Base-by-base conservation (phyloP, 345 rosid genomes). In the Garcia nutans region DNA sequence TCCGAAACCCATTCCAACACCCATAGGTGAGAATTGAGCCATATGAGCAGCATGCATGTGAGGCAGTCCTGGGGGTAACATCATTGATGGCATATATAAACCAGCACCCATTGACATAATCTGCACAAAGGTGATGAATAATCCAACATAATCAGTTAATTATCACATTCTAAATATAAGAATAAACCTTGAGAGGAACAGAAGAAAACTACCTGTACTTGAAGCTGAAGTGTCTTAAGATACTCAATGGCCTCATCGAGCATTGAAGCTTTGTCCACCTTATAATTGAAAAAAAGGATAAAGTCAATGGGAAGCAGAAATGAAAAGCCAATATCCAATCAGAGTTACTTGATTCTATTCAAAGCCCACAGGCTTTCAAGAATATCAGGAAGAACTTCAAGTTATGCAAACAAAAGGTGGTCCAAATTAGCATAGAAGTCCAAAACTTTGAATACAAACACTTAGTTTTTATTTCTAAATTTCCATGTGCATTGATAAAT, bases 201-300 rank as follows among this genome's bases (percentile, higher is more conserved):
- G 71, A 74, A 63, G 76, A 31, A 50, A 55, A 59, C 79, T 76
- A 87, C 98, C 90, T 94, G 98, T 13, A 94, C 91, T 84, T 91
- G 97, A 81, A 92, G 86, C 82, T 92, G 97, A 57, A 94, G 98
- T 22, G 90, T 82, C 87, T 92, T 94, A 57, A 91, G 82, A 87
- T 94, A 92, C 71, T 92, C 97, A 23, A 94, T 94, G 42, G 97
- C 98, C 88, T 94, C 97, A 72, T 94, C 98, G 44, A 94, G 92
- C 97, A 94, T 90, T 2, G 98, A 92, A 84, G 98, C 97, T 83
- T 92, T 94, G 86, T 94, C 97, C 84, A 90, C 95, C 97, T 92
- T 68, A 47, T 22, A 77, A 47, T 47, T 42, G 79, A 72, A 64
- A 84, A 75, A 79, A 72, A 10, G 54, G 37, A 52, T 58, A 17